Percentiles rank a stretch among this genome's conserved stretches.
phyloP scores from a whole-genome alignment of 805 yeast species.

The Schwanniomyces pseudopolymorphus region DNA sequence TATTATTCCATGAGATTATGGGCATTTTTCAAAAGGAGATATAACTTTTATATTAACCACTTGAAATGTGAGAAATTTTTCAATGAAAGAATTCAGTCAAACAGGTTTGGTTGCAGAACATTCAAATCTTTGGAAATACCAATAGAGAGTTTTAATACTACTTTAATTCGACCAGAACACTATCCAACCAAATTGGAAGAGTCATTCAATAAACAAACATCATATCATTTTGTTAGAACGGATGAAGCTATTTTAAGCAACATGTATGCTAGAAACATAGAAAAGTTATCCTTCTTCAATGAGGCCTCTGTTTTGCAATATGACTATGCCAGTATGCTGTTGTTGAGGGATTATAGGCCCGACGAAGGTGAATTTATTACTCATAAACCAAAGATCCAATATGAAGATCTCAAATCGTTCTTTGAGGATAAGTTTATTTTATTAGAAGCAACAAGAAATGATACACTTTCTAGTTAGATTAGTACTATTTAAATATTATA shows the following conservation, averaged over 20 bases:
- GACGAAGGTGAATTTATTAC: conserved; percentile 6
- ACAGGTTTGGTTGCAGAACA: conserved; percentile 13
- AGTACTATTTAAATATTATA: background rate
- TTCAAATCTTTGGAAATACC: conserved; percentile 22
- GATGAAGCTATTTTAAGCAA: conserved; percentile 21
- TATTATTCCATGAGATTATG: conserved; percentile 22
- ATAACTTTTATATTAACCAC: conserved; percentile 15
- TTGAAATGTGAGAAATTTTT: conserved; percentile 15
- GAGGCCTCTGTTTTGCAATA: conserved; percentile 18
- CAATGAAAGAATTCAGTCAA: conserved; percentile 7
- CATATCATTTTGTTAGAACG: conserved; percentile 12
- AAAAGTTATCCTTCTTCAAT: conserved; percentile 23
- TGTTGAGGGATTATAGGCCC: conserved; percentile 26
- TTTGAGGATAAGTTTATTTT: conserved; percentile 15
- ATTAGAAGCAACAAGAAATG: background rate
- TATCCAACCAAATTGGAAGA: conserved; percentile 14
- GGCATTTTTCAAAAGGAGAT: conserved; percentile 21
- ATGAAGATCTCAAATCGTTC: conserved; percentile 15
- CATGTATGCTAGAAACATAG: conserved; percentile 25
- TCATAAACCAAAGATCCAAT: conserved; percentile 7
- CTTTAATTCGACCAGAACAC: conserved; percentile 25
- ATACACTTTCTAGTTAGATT: background rate
- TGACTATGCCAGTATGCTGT: conserved; percentile 21
- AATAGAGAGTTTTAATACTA: conserved; percentile 18
- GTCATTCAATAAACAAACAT: conserved; percentile 3